Percentiles rank a stretch among this genome's conserved stretches.
These are phyloP conservation scores for Myxozyma neglecta DNA, from an alignment of 805 yeast genomes.

Conservation along the genomic window DNA sequence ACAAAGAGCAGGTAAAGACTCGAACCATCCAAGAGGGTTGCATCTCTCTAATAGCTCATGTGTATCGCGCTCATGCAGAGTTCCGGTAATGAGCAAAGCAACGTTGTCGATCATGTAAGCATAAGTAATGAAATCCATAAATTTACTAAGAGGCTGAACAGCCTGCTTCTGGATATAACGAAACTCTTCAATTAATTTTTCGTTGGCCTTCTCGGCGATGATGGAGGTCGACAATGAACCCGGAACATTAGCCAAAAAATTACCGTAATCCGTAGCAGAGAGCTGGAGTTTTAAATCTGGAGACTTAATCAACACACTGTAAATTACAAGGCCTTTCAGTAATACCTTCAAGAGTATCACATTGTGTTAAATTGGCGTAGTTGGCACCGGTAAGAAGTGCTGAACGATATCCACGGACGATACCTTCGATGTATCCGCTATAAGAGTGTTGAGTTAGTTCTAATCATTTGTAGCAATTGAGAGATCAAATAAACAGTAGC, in stretches of 20 bases:
- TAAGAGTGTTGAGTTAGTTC: neutral
- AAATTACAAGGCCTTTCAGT: neutral
- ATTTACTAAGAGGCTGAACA: slow-evolving; percentile 72
- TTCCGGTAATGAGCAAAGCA: slow-evolving; percentile 92
- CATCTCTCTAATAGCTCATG: slow-evolving; percentile 84
- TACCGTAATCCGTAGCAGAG: slow-evolving; percentile 94
- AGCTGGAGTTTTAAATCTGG: slow-evolving; percentile 85
- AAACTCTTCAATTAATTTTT: slow-evolving; percentile 77
- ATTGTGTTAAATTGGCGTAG: slow-evolving; percentile 89
- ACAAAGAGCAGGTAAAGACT: slow-evolving; percentile 89
- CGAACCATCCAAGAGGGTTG: slow-evolving; percentile 98
- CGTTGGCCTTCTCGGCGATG: slow-evolving; percentile 77
- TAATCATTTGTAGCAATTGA: neutral
- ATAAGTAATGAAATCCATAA: slow-evolving; percentile 89
- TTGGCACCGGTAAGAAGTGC: slow-evolving; percentile 77
- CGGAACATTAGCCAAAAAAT: slow-evolving; percentile 77
- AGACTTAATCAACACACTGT: neutral
- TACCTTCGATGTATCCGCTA: slow-evolving; percentile 87
- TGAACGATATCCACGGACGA: slow-evolving; percentile 89
- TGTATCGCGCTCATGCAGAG: slow-evolving; percentile 91
- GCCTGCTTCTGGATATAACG: slow-evolving; percentile 83
- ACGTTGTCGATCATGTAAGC: slow-evolving; percentile 99
- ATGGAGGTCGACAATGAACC: slow-evolving; percentile 80
- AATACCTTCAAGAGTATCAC: slow-evolving; percentile 75
- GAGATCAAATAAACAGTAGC: neutral